Evolutionary conservation across 2,329 filamentous ascomycete species (phyloP).

Genomic region (Fusarium beomiforme): DNA sequence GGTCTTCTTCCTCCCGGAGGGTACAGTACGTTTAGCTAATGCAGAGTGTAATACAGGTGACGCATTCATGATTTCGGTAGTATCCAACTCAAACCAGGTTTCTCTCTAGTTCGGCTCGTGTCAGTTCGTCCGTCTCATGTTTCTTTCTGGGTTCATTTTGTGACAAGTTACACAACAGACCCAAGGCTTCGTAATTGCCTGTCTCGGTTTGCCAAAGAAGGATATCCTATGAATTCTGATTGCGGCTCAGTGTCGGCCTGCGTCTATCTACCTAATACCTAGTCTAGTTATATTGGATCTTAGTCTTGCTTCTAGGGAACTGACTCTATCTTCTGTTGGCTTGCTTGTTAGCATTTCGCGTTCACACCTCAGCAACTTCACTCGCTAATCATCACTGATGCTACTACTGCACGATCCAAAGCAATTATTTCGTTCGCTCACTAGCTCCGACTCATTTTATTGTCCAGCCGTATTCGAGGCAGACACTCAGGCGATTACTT

Average conservation of each 20-base stretch:
- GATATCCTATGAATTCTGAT: conserved; percentile 17
- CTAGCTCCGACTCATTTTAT: conserved; percentile 26
- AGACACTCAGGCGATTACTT: no score
- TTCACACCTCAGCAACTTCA: conserved; percentile 2
- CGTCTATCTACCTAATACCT: not conserved
- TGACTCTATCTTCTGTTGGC: conserved; percentile 10
- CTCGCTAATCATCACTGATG: conserved; percentile 19
- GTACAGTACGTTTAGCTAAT: conserved; percentile 2
- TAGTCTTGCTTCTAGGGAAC: conserved; percentile 2
- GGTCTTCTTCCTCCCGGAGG: no score
- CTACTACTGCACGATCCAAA: conserved; percentile 16
- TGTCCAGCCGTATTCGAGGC: not conserved
- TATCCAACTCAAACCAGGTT: conserved; percentile 3
- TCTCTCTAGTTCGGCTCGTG: no score
- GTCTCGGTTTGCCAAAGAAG: conserved; percentile 25
- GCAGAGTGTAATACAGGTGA: conserved; percentile 3
- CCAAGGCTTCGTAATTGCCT: conserved; percentile 17
- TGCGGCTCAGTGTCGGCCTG: conserved; percentile 12
- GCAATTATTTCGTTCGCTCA: conserved; percentile 24
- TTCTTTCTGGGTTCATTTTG: not conserved
- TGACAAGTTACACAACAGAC: conserved; percentile 13
- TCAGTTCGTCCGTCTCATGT: not conserved
- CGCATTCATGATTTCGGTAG: not conserved
- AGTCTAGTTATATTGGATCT: no score
- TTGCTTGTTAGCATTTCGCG: not conserved